phyloP scores from a whole-genome alignment of 495 filamentous ascomycete genomes.

The Parmelia sp. region DNA sequence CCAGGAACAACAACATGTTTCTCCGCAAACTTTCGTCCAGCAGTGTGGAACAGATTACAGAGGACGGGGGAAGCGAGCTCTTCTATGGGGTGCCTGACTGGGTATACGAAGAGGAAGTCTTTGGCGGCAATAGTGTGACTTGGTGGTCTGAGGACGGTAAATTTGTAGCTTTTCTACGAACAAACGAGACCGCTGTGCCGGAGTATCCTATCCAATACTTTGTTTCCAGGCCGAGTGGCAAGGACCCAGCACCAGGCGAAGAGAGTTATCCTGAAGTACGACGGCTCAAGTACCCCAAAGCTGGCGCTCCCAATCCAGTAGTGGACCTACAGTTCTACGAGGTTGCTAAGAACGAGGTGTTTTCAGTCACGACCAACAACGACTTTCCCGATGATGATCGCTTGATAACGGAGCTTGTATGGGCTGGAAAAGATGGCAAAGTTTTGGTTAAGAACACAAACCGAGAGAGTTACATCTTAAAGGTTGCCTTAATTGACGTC shows the following conservation, averaged over 20 bases:
- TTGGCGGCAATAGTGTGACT: slow-evolving; percentile 69
- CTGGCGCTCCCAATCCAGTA: slow-evolving; percentile 85
- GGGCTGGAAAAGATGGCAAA: slow-evolving; percentile 67
- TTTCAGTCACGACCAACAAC: slow-evolving; percentile 67
- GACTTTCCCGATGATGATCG: slow-evolving; percentile 76
- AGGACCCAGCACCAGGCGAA: slow-evolving; percentile 60
- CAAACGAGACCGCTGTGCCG: slow-evolving; percentile 85
- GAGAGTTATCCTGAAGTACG: slow-evolving; percentile 87
- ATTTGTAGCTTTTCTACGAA: slow-evolving; percentile 83
- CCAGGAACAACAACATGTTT: slow-evolving; percentile 81
- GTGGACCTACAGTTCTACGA: slow-evolving; percentile 89
- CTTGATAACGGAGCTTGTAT: slow-evolving; percentile 87
- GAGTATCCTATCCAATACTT: slow-evolving; percentile 95
- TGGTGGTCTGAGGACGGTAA: slow-evolving; percentile 92
- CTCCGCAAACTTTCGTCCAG: slow-evolving; percentile 60
- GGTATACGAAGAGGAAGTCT: slow-evolving; percentile 98
- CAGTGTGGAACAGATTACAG: slow-evolving; percentile 68
- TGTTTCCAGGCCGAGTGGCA: slow-evolving; percentile 77
- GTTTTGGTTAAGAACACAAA: slow-evolving; percentile 88
- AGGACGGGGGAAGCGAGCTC: slow-evolving; percentile 73
- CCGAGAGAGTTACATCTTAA: slow-evolving; percentile 83
- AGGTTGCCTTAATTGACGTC: slow-evolving; percentile 83
- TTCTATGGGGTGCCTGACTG: slow-evolving; percentile 99
- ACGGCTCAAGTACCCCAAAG: slow-evolving; percentile 95
- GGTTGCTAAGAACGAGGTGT: slow-evolving; percentile 68